Evolutionary conservation across 305 asterid genomes (phyloP).

Genomic region (Andrographis paniculata): DNA sequence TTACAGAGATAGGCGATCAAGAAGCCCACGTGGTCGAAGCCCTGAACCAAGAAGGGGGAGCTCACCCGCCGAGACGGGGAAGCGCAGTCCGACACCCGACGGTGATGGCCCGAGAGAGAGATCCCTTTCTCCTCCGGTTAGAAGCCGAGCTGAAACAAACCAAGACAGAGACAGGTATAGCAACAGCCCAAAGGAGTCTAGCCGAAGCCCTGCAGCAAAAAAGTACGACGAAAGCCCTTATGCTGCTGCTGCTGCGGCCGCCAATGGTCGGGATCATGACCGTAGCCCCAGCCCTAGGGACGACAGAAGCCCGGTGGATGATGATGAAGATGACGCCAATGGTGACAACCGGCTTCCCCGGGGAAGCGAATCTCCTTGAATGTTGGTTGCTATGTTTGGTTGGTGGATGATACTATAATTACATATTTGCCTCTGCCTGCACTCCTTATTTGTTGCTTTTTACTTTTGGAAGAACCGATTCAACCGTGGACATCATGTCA

Average conservation of each 20-base stretch:
- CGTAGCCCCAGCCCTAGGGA: constrained; percentile 58
- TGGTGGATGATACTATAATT: too few species aligned
- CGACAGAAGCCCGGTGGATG: constrained; percentile 55
- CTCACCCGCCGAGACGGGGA: constrained; percentile 44
- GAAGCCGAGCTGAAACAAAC: constrained; percentile 28
- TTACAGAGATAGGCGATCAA: constrained; percentile 42
- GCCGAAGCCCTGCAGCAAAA: constrained; percentile 41
- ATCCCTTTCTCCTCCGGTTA: constrained; percentile 31
- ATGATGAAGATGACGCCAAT: constrained; percentile 31
- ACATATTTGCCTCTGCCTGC: too few species aligned
- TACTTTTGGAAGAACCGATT: too few species aligned
- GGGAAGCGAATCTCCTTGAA: constrained; percentile 51
- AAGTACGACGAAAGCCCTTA: constrained; percentile 58
- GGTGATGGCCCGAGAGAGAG: constrained; percentile 35
- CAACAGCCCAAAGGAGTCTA: constrained; percentile 50
- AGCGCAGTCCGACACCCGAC: constrained; percentile 52
- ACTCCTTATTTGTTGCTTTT: too few species aligned
- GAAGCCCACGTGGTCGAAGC: constrained; percentile 45
- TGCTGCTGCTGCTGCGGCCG: constrained; percentile 49
- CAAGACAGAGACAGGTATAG: constrained; percentile 43
- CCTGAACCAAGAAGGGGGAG: constrained; percentile 37
- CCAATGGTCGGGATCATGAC: too few species aligned
- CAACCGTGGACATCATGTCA: too few species aligned
- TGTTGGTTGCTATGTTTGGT: too few species aligned
- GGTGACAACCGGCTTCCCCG: constrained; percentile 33